phyloP scores from a whole-genome alignment of 495 filamentous ascomycete genomes.

The Penicillium nucicola region DNA sequence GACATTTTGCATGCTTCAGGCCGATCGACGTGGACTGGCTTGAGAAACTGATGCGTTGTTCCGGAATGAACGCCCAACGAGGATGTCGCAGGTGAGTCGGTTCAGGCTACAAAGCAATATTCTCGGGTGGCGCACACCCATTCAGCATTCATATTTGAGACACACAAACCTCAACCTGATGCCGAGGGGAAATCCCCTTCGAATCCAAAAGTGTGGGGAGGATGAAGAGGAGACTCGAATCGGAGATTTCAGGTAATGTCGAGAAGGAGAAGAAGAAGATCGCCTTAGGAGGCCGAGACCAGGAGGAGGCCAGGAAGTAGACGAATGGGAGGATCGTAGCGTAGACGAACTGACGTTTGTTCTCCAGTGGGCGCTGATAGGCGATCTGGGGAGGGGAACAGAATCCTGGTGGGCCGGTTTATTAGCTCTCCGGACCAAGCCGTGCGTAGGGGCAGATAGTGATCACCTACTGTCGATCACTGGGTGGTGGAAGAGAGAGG shows the following conservation, averaged over 20 bases:
- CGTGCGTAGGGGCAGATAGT: background rate
- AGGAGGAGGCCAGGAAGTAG: conserved; percentile 5
- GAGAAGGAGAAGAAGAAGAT: conserved; percentile 7
- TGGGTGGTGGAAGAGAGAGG: conserved; percentile 5
- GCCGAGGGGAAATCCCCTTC: background rate
- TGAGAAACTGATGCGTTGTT: conserved; percentile 43
- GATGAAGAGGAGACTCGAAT: background rate
- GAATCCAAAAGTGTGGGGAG: background rate
- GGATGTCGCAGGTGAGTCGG: conserved; percentile 35
- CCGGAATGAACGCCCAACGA: conserved; percentile 40
- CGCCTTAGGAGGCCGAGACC: conserved; percentile 11
- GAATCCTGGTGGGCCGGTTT: conserved; percentile 17
- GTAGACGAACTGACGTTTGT: conserved; percentile 21
- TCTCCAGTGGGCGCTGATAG: conserved; percentile 17
- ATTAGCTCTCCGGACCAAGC: conserved; percentile 16
- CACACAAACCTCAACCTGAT: background rate
- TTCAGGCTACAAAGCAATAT: conserved; percentile 44
- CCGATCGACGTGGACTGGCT: conserved; percentile 31
- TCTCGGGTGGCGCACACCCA: conserved; percentile 39
- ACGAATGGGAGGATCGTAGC: conserved; percentile 18
- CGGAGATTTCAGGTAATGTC: background rate
- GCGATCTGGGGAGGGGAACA: conserved; percentile 9
- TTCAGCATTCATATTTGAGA: conserved; percentile 40
- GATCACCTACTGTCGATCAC: background rate
- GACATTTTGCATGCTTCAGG: conserved; percentile 48